phyloP scores from a whole-genome alignment of 2,329 filamentous ascomycete genomes.

The Colletotrichum ledebouriae region DNA sequence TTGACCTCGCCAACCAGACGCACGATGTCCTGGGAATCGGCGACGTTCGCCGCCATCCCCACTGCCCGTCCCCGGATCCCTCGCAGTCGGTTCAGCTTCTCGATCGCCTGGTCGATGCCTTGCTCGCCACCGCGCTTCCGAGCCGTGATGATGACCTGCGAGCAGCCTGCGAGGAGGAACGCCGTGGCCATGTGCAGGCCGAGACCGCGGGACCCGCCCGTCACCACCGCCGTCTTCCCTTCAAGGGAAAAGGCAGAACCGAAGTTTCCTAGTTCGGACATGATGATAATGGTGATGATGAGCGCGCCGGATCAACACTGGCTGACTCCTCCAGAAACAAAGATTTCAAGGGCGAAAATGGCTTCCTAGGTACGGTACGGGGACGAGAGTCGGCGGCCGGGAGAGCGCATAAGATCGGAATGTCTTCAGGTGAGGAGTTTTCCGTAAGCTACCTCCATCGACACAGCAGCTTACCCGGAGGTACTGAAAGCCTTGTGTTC shows the following conservation, averaged over 20 bases:
- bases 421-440: no score
- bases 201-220: slow-evolving; percentile 64
- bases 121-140: slow-evolving; percentile 74
- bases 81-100: slow-evolving; percentile 74
- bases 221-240: slow-evolving; percentile 61
- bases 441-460: background rate
- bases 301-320: background rate
- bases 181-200: slow-evolving; percentile 74
- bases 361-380: background rate
- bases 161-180: slow-evolving; percentile 77
- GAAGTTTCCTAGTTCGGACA: slow-evolving; percentile 50
- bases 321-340: no score
- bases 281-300: slow-evolving; percentile 22
- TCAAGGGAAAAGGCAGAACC: slow-evolving; percentile 50
- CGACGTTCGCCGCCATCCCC: slow-evolving; percentile 75
- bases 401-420: background rate
- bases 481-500: background rate
- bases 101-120: slow-evolving; percentile 70
- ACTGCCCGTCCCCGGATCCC: slow-evolving; percentile 70
- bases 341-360: no score
- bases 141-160: slow-evolving; percentile 80
- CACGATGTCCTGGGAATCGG: slow-evolving; percentile 72
- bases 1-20: slow-evolving; percentile 69
- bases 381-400: background rate
- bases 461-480: no score